A percentile compares a stretch with the other conserved stretches of the same genome.
These are phyloP conservation scores for Pseudocercospora ulei DNA, from an alignment of 2,329 filamentous ascomycete species.

Conservation along the genomic window DNA sequence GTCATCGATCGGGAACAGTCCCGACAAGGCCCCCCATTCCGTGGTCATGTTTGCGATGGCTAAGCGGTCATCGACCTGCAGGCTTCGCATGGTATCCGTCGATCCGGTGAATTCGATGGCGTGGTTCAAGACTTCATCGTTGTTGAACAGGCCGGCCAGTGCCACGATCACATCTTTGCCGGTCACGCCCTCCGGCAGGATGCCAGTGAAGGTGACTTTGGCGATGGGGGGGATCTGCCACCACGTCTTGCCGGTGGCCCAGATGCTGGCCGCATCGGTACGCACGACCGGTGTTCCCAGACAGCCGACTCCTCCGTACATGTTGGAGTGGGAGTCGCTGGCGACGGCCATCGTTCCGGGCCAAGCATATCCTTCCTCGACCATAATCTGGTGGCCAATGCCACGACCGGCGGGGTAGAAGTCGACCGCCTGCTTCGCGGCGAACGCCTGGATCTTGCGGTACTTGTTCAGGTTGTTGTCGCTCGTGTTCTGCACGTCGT, in stretches of 20 bases:
- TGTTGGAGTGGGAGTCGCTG: slow-evolving; percentile 66
- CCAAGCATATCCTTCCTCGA: slow-evolving; percentile 77
- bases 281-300: slow-evolving; percentile 74
- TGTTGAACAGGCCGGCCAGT: slow-evolving; percentile 74
- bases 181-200: slow-evolving; percentile 67
- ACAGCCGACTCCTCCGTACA: slow-evolving; percentile 71
- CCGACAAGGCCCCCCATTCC: slow-evolving; percentile 66
- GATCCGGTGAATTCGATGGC: slow-evolving; percentile 78
- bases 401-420: slow-evolving; percentile 69
- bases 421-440: slow-evolving; percentile 61
- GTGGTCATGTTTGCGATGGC: slow-evolving; percentile 74
- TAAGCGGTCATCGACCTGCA: slow-evolving; percentile 63
- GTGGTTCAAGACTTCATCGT: slow-evolving; percentile 83
- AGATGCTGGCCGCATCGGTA: slow-evolving; percentile 78
- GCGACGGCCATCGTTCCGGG: slow-evolving; percentile 76
- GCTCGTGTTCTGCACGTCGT: slow-evolving; percentile 77
- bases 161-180: slow-evolving; percentile 93
- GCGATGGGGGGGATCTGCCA: slow-evolving; percentile 80
- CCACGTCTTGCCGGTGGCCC: slow-evolving; percentile 75
- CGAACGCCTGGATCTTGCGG: slow-evolving; percentile 69
- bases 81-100: slow-evolving; percentile 62
- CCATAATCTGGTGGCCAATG: slow-evolving; percentile 87
- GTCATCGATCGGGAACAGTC: slow-evolving; percentile 70
- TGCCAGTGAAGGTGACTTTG: slow-evolving; percentile 65
- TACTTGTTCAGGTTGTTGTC: slow-evolving; percentile 78